Conservation (phyloP, 2,329 filamentous ascomycete species). For the Purpureocillium lavendulum region DNA sequence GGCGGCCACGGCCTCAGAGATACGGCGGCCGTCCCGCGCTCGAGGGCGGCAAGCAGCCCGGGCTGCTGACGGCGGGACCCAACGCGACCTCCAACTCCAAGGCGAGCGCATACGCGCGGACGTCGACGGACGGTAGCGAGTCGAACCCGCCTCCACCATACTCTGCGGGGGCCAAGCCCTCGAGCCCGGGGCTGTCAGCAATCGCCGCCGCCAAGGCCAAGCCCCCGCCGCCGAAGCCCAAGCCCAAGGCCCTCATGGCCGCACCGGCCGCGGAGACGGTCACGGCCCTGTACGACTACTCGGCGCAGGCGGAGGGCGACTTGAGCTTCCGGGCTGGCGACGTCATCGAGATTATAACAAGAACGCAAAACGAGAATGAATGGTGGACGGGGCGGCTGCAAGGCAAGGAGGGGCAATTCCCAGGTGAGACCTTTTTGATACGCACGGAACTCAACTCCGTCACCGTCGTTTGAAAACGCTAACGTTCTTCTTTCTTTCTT, state of each 20-base stretch:
- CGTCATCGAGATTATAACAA: constrained; percentile 75
- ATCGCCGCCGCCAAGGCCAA: constrained; percentile 54
- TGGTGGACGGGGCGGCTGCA: constrained; percentile 88
- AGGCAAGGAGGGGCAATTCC: constrained; percentile 84
- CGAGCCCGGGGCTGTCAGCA: constrained; percentile 27
- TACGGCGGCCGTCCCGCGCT: constrained; percentile 48
- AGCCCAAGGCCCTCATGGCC: constrained; percentile 65
- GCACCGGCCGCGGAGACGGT: constrained; percentile 64
- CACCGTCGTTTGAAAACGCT: too few species aligned
- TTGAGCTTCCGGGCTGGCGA: constrained; percentile 85
- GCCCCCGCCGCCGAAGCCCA: constrained; percentile 66
- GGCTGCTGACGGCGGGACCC: constrained; percentile 41
- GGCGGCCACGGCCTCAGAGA: constrained; percentile 53
- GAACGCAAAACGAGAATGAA: constrained; percentile 88
- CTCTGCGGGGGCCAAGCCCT: constrained; percentile 35
- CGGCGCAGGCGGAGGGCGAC: constrained; percentile 90
- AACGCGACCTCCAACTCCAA: constrained; percentile 15
- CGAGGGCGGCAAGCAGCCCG: constrained; percentile 38
- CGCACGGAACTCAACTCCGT: too few species aligned
- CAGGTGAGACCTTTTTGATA: constrained; percentile 66
- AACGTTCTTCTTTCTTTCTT: constrained; percentile 13
- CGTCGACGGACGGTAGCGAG: constrained; percentile 34
- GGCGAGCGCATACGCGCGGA: constrained; percentile 25
- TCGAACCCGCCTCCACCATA: constrained; percentile 63
- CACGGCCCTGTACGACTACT: constrained; percentile 91